These are phyloP conservation scores for Gossypium mustelinum DNA, from an alignment of 345 rosid species.

Conservation along the genomic window DNA sequence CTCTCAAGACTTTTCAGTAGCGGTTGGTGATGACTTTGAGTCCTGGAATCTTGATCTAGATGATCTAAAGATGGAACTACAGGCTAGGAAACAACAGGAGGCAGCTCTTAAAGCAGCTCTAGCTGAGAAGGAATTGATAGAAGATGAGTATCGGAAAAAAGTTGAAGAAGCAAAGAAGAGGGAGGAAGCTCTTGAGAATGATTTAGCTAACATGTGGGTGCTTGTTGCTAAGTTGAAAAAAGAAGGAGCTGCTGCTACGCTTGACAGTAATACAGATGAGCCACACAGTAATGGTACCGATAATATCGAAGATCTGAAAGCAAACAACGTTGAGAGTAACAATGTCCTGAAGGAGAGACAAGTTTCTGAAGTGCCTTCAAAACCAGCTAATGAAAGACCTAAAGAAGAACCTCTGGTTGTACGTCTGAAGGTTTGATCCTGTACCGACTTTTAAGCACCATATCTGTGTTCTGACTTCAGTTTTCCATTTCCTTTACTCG, in stretches of 20 bases:
- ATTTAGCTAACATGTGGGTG: slow-evolving; percentile 98
- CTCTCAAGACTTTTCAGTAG: slow-evolving; percentile 48
- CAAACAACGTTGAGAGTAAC: slow-evolving; percentile 33
- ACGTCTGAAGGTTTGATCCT: slow-evolving; percentile 66
- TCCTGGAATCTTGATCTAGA: slow-evolving; percentile 79
- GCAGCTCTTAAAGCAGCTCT: slow-evolving; percentile 78
- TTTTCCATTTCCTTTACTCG: not conserved
- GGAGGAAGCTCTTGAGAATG: slow-evolving; percentile 94
- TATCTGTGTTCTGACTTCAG: not conserved
- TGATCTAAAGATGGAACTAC: not conserved
- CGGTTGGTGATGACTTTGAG: slow-evolving; percentile 56
- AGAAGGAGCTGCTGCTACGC: slow-evolving; percentile 48
- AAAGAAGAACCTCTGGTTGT: slow-evolving; percentile 89
- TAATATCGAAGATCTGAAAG: slow-evolving; percentile 31
- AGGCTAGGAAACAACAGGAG: slow-evolving; percentile 33
- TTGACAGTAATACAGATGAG: slow-evolving; percentile 43
- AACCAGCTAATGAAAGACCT: slow-evolving; percentile 50
- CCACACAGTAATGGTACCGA: slow-evolving; percentile 31
- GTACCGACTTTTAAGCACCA: not conserved
- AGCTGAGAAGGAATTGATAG: slow-evolving; percentile 76
- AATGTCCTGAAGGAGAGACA: slow-evolving; percentile 51
- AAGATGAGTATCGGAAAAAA: slow-evolving; percentile 77
- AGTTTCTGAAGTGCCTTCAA: slow-evolving; percentile 36
- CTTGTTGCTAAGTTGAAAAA: slow-evolving; percentile 97
- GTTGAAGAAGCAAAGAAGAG: slow-evolving; percentile 82